phyloP scores from a whole-genome alignment of 1,284 basidiomycete species.

The Bothia castanella region DNA sequence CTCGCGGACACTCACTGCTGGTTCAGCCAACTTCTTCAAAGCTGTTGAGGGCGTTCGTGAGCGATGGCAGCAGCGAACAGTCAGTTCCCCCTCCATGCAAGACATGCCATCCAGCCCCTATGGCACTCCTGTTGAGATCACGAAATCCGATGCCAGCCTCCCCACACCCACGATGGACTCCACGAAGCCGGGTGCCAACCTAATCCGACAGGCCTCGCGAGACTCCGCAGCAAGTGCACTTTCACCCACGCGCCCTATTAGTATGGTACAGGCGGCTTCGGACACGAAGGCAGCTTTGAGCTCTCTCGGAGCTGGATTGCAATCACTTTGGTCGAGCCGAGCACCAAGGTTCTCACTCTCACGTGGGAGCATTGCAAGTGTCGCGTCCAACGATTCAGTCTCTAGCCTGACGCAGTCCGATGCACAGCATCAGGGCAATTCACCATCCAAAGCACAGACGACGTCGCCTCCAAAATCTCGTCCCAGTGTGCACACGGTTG shows the following conservation, averaged over 20 bases:
- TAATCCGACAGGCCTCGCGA: conserved; percentile 31
- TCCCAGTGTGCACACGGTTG: conserved; percentile 23
- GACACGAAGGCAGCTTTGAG: conserved; percentile 38
- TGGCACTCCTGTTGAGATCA: conserved; percentile 45
- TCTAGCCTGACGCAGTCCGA: conserved; percentile 10
- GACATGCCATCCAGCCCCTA: conserved; percentile 22
- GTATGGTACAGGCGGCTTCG: conserved; percentile 32
- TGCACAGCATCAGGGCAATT: conserved; percentile 4
- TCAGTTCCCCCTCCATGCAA: conserved; percentile 35
- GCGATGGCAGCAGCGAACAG: conserved; percentile 56
- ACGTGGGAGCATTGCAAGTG: conserved; percentile 27
- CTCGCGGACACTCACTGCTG: conserved; percentile 65
- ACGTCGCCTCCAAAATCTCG: conserved; percentile 17
- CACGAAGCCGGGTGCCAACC: conserved; percentile 25
- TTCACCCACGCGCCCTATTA: conserved; percentile 30
- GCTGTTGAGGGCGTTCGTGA: conserved; percentile 84
- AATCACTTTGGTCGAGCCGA: conserved; percentile 53
- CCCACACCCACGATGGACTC: conserved; percentile 23
- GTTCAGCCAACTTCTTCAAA: conserved; percentile 81
- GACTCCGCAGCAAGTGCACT: conserved; percentile 25
- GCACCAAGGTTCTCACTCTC: conserved; percentile 37
- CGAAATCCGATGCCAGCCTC: conserved; percentile 43
- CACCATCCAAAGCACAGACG: conserved; percentile 9
- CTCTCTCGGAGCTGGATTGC: conserved; percentile 57
- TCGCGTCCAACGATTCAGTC: conserved; percentile 21